Evolutionary conservation across 2,329 filamentous ascomycete genomes (phyloP).

Genomic region (Atkinsonella texensis): DNA sequence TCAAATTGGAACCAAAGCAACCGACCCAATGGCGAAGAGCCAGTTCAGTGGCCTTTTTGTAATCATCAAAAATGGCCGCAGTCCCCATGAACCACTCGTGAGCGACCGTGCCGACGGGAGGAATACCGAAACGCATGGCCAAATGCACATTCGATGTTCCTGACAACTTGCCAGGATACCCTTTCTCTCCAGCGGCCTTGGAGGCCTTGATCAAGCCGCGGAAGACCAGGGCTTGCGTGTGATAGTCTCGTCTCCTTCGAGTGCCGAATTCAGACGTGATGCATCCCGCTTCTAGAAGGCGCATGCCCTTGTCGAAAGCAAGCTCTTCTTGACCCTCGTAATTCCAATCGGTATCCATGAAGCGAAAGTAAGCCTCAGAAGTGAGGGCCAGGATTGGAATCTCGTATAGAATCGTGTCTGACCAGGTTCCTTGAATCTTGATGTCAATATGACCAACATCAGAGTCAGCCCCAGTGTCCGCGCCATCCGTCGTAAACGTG

Average conservation of each 20-base stretch:
- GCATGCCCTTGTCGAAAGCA: constrained; percentile 69
- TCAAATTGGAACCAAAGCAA: constrained; percentile 75
- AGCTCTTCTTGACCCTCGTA: constrained; percentile 78
- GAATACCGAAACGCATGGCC: constrained; percentile 80
- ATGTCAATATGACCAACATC: constrained; percentile 67
- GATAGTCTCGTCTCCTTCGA: constrained; percentile 78
- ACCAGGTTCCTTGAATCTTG: constrained; percentile 70
- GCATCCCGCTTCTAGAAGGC: constrained; percentile 70
- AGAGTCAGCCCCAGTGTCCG: constrained; percentile 49
- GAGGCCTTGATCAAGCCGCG: constrained; percentile 71
- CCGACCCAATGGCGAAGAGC: constrained; percentile 81
- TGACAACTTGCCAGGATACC: constrained; percentile 59
- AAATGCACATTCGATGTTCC: constrained; percentile 97
- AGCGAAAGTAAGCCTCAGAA: constrained; percentile 95
- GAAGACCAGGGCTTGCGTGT: constrained; percentile 87
- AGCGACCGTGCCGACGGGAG: constrained; percentile 76
- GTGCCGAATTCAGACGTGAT: constrained; percentile 91
- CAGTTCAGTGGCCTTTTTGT: constrained; percentile 70
- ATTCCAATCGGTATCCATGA: constrained; percentile 87
- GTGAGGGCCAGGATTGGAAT: constrained; percentile 86
- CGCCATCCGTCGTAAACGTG: constrained; percentile 45
- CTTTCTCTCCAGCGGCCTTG: constrained; percentile 53
- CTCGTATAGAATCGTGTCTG: constrained; percentile 94
- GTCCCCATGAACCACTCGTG: constrained; percentile 99
- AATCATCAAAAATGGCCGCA: constrained; percentile 79